phyloP scores from a whole-genome alignment of 805 yeast genomes.

The Pichia thaimueangensis region DNA sequence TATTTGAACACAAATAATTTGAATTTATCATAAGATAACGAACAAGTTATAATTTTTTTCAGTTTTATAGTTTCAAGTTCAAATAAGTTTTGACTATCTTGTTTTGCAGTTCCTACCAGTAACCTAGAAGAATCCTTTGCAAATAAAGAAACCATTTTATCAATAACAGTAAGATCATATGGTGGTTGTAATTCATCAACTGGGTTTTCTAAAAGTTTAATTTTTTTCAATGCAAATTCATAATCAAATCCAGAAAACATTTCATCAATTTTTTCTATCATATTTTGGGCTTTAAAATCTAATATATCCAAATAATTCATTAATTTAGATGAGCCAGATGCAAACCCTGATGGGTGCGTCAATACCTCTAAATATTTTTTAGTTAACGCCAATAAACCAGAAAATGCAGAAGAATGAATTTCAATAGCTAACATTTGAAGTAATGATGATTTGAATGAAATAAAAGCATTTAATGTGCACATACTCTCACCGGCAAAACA shows the following conservation, averaged over 20 bases:
- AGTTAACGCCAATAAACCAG: conserved; percentile 45
- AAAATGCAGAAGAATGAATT: conserved; percentile 48
- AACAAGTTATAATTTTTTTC: conserved; percentile 37
- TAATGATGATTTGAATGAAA: conserved; percentile 52
- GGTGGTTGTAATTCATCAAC: conserved; percentile 19
- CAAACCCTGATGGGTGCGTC: conserved; percentile 42
- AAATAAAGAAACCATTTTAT: conserved; percentile 22
- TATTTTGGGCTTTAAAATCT: conserved; percentile 45
- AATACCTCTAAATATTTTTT: conserved; percentile 47
- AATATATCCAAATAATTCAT: conserved; percentile 66
- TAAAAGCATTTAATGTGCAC: conserved; percentile 55
- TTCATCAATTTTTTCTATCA: conserved; percentile 36
- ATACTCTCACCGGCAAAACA: conserved; percentile 36
- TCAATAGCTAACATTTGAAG: conserved; percentile 67
- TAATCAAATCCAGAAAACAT: conserved; percentile 34
- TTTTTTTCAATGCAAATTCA: conserved; percentile 36
- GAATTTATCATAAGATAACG: conserved; percentile 41
- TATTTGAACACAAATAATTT: conserved; percentile 50
- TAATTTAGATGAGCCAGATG: conserved; percentile 59
- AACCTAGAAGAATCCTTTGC: conserved; percentile 24
- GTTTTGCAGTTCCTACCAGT: conserved; percentile 13
- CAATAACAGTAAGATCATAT: conserved; percentile 39
- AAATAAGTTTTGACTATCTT: conserved; percentile 17
- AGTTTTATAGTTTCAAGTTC: conserved; percentile 24
- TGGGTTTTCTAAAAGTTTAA: conserved; percentile 25